Percentiles rank a stretch among this genome's conserved stretches.
phyloP scores from a whole-genome alignment of 1,284 basidiomycete genomes.

The Phellinidium pouzarii region DNA sequence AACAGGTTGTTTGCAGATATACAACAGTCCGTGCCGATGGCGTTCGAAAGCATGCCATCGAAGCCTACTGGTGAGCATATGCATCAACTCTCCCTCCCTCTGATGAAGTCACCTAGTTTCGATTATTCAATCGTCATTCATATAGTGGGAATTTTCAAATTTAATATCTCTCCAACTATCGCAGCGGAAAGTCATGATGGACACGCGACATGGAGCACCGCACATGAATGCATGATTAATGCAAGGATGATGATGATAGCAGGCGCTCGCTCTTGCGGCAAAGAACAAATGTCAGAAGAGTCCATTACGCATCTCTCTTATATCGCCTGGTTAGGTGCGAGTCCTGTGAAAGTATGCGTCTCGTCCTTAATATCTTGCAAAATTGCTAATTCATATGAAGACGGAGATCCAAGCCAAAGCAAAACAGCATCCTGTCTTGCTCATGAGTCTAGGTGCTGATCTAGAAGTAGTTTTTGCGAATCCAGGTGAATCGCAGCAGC shows the following conservation, averaged over 20 bases:
- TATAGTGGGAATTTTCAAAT: conserved; percentile 2
- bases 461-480: conserved; percentile 8
- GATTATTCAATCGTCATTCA: background rate
- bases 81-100: background rate
- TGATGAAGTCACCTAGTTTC: background rate
- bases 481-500: background rate
- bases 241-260: background rate
- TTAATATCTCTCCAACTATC: background rate
- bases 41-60: background rate
- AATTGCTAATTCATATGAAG: background rate
- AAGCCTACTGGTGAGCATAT: background rate
- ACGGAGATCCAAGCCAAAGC: conserved; percentile 4
- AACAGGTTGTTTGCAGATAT: conserved; percentile 9
- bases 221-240: background rate
- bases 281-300: background rate
- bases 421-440: conserved; percentile 2
- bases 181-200: background rate
- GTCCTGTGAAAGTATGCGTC: conserved; percentile 9
- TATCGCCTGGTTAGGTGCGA: conserved; percentile 10
- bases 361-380: background rate
- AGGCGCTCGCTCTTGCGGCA: background rate
- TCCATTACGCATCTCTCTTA: background rate
- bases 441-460: conserved; percentile 16
- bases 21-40: conserved; percentile 6
- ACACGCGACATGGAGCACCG: conserved; percentile 1